Percentiles rank a stretch among this genome's conserved stretches.
These are phyloP conservation scores for Euphorbia pulcherrima DNA, from an alignment of 345 rosid genomes.

Conservation along the genomic window DNA sequence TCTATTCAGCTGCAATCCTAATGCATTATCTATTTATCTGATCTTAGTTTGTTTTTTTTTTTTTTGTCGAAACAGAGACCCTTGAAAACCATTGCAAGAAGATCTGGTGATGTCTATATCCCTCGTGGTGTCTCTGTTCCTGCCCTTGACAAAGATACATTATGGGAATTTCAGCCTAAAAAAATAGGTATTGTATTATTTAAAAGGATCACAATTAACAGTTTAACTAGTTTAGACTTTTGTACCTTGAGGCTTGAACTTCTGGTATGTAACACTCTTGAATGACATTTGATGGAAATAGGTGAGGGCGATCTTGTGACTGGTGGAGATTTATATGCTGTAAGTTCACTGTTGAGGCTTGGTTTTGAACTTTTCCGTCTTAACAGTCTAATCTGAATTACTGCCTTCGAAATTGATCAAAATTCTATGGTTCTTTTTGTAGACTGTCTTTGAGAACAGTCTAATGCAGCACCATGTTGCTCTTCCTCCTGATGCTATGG, in stretches of 20 bases:
- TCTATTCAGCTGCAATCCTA: neutral
- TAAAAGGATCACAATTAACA: conserved; percentile 8
- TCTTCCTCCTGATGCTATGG: conserved; percentile 97
- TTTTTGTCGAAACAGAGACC: conserved; percentile 62
- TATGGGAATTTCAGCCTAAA: conserved; percentile 92
- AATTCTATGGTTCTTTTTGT: conserved; percentile 31
- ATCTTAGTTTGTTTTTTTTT: neutral
- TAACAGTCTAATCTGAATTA: neutral
- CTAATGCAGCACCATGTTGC: conserved; percentile 86
- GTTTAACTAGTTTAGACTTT: neutral
- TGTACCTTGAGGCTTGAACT: neutral
- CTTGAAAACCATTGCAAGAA: conserved; percentile 88
- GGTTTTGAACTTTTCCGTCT: neutral
- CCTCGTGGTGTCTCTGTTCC: conserved; percentile 99
- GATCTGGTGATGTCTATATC: conserved; percentile 94
- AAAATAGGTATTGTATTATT: conserved; percentile 59
- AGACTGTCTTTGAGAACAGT: conserved; percentile 94
- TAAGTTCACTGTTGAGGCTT: conserved; percentile 42
- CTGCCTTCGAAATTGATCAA: no score
- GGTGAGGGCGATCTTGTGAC: conserved; percentile 96
- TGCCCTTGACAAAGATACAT: conserved; percentile 87
- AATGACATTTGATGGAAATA: conserved; percentile 31
- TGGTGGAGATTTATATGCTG: conserved; percentile 99
- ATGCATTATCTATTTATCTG: conserved; percentile 9
- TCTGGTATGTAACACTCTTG: conserved; percentile 13